phyloP scores from a whole-genome alignment of 2,329 filamentous ascomycete genomes.

The Magnaporthiopsis poae region DNA sequence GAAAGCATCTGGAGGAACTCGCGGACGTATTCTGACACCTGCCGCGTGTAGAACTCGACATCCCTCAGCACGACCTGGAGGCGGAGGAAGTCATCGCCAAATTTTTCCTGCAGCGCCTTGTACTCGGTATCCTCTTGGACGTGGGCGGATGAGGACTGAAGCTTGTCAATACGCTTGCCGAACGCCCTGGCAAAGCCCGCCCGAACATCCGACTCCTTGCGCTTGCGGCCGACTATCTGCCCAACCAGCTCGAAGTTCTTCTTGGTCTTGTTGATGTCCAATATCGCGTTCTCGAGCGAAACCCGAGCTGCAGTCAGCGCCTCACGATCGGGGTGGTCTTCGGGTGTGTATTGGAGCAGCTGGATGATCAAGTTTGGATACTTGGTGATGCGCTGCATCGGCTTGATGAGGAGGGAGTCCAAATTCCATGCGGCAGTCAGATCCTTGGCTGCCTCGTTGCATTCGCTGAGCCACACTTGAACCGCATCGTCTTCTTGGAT shows the following conservation, averaged over 20 bases:
- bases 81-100: slow-evolving; percentile 83
- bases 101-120: slow-evolving; percentile 70
- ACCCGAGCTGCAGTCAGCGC: slow-evolving; percentile 47
- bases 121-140: slow-evolving; percentile 74
- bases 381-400: slow-evolving; percentile 86
- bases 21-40: slow-evolving; percentile 68
- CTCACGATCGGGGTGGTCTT: slow-evolving; percentile 72
- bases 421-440: slow-evolving; percentile 90
- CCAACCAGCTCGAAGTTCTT: slow-evolving; percentile 88
- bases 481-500: slow-evolving; percentile 55
- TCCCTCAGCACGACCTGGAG: slow-evolving; percentile 87
- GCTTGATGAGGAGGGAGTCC: slow-evolving; percentile 93
- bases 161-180: slow-evolving; percentile 76
- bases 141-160: slow-evolving; percentile 53
- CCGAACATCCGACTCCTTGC: slow-evolving; percentile 80
- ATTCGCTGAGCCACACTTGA: slow-evolving; percentile 84
- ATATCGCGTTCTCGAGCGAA: slow-evolving; percentile 54
- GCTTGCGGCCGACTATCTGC: slow-evolving; percentile 74
- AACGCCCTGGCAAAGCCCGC: slow-evolving; percentile 81
- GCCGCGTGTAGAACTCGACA: slow-evolving; percentile 84
- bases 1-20: slow-evolving; percentile 72
- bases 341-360: slow-evolving; percentile 67
- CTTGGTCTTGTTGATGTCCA: slow-evolving; percentile 90
- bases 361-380: slow-evolving; percentile 80
- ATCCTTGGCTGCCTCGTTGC: slow-evolving; percentile 82